These are phyloP conservation scores for Coemansia sp. DNA, from an alignment of 192 early-diverging fungal genomes.

Conservation along the genomic window DNA sequence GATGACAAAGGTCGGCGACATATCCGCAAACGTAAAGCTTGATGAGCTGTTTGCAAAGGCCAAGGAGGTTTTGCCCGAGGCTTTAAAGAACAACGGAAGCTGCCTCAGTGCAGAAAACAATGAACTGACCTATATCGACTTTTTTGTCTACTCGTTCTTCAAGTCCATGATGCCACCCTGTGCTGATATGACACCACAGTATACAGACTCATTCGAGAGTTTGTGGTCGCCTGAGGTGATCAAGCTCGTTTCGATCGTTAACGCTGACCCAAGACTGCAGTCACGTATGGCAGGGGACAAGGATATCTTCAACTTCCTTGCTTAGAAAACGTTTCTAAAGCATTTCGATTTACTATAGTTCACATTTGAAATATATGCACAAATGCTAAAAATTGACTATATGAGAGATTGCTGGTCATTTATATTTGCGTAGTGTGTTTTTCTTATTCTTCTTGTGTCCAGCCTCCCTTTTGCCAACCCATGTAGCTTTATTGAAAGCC, in stretches of 20 bases:
- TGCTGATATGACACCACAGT: background rate
- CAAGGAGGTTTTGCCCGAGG: constrained; percentile 36
- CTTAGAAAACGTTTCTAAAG: background rate
- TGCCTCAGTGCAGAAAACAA: constrained; percentile 54
- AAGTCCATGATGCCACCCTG: constrained; percentile 10
- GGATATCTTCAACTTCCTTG: background rate
- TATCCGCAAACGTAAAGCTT: constrained; percentile 3
- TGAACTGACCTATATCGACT: constrained; percentile 47
- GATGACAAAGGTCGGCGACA: background rate
- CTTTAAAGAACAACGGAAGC: constrained; percentile 53
- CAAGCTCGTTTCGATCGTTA: background rate
- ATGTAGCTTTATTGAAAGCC: background rate
- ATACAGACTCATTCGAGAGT: too few relatives aligned
- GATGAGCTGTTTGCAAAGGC: constrained; percentile 20
- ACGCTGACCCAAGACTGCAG: background rate
- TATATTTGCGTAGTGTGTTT: background rate
- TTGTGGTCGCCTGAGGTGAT: background rate
- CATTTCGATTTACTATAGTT: background rate
- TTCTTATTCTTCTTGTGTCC: background rate
- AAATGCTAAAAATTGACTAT: background rate
- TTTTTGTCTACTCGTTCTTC: constrained; percentile 22
- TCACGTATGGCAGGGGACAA: background rate
- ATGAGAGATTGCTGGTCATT: too few relatives aligned
- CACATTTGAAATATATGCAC: background rate
- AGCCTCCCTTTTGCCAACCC: background rate